Evolutionary conservation across 2,329 filamentous ascomycete genomes (phyloP).

Genomic region (Claviceps maximensis): DNA sequence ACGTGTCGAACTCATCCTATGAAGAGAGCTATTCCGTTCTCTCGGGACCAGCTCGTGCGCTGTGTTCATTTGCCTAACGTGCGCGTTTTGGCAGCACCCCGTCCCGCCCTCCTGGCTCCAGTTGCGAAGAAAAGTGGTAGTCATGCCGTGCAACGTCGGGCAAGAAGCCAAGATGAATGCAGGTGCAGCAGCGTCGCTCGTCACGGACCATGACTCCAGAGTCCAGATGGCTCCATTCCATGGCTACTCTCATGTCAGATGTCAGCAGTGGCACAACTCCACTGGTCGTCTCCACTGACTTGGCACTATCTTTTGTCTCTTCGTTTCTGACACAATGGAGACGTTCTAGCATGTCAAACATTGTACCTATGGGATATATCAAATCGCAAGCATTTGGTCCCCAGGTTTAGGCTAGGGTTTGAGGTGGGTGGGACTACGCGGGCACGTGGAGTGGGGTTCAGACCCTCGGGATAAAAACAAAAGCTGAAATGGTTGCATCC

Average conservation of each 20-base stretch:
- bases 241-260: conserved; percentile 8
- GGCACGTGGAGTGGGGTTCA: conserved; percentile 6
- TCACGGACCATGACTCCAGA: conserved; percentile 3
- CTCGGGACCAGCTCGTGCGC: conserved; percentile 8
- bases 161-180: conserved; percentile 6
- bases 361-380: background rate
- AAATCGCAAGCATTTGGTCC: background rate
- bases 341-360: background rate
- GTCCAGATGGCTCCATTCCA: background rate
- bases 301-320: background rate
- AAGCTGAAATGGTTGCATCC: conserved; percentile 1
- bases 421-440: conserved; percentile 4
- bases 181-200: conserved; percentile 2
- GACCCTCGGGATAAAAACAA: conserved; percentile 2
- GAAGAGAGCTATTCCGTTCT: conserved; percentile 5
- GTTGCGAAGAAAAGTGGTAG: background rate
- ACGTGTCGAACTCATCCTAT: background rate
- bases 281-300: background rate
- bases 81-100: background rate
- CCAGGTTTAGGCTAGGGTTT: background rate
- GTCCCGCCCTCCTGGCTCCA: background rate
- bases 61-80: conserved; percentile 2
- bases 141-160: conserved; percentile 9
- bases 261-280: background rate
- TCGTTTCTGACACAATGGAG: background rate